phyloP scores from a whole-genome alignment of 2,329 filamentous ascomycete genomes.

The Arthrobotrys pseudoclavata region DNA sequence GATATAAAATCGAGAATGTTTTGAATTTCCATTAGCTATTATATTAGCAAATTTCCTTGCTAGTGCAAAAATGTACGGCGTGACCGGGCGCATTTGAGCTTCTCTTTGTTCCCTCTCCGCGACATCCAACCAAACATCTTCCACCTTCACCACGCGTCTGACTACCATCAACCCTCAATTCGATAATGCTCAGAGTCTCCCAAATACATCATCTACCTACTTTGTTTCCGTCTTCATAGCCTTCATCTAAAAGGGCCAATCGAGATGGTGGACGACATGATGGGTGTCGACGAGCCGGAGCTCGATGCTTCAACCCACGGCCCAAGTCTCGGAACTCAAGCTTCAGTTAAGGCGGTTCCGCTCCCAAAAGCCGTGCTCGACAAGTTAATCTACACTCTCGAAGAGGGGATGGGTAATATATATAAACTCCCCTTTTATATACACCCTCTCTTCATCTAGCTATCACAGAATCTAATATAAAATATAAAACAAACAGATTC shows the following conservation, averaged over 20 bases:
- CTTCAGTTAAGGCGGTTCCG: constrained; percentile 19
- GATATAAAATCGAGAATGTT: background rate
- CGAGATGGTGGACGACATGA: constrained; percentile 13
- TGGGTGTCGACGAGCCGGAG: constrained; percentile 10
- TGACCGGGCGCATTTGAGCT: constrained; percentile 12
- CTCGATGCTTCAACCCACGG: background rate
- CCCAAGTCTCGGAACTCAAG: constrained; percentile 26
- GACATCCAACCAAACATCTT: background rate
- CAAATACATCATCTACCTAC: background rate
- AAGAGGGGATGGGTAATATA: constrained; percentile 47
- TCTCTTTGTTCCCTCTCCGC: constrained; percentile 15
- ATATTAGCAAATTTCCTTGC: background rate
- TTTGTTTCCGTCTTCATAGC: background rate
- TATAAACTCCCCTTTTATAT: background rate
- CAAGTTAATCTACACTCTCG: constrained; percentile 20
- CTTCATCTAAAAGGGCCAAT: background rate
- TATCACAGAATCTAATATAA: constrained; percentile 4
- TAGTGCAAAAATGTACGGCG: background rate
- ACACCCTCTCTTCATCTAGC: background rate
- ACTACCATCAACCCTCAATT: background rate
- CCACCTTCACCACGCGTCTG: background rate
- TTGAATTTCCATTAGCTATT: constrained; percentile 1
- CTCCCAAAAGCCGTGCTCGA: constrained; percentile 32
- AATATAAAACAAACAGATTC: constrained; percentile 29
- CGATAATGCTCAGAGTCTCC: background rate